phyloP scores from a whole-genome alignment of 2,329 filamentous ascomycete species.

The Fusarium sp. region DNA sequence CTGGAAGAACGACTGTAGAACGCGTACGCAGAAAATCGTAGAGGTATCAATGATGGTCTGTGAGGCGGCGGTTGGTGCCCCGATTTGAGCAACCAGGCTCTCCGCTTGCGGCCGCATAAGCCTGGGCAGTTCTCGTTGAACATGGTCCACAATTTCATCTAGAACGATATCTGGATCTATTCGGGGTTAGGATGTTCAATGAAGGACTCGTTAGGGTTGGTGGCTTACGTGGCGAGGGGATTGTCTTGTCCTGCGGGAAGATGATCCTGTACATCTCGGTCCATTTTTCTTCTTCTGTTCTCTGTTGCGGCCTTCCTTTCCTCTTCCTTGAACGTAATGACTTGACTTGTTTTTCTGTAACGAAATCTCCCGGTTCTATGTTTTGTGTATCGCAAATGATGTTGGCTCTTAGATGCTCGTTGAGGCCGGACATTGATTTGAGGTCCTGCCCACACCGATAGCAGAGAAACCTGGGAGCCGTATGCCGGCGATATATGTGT shows the following conservation, averaged over 20 bases:
- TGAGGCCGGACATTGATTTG: neutral
- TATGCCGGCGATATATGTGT: conserved; percentile 4
- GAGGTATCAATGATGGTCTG: neutral
- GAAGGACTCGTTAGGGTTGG: no score
- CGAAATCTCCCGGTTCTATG: neutral
- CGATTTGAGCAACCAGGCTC: neutral
- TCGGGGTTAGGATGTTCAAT: neutral
- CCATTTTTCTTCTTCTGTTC: neutral
- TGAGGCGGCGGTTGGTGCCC: neutral
- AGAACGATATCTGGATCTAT: neutral
- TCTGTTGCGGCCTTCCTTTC: neutral
- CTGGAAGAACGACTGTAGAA: neutral
- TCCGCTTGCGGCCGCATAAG: neutral
- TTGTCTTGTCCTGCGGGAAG: neutral
- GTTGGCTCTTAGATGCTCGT: neutral
- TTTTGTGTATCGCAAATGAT: neutral
- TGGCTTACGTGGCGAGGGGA: conserved; percentile 3
- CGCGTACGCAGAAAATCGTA: neutral
- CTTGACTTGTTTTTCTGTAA: neutral
- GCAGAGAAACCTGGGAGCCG: neutral
- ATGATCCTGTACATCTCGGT: conserved; percentile 4
- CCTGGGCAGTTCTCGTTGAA: neutral
- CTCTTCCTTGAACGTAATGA: neutral
- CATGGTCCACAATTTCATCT: neutral
- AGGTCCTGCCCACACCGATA: conserved; percentile 6